Evolutionary conservation across 2,329 filamentous ascomycete genomes (phyloP).

Genomic region (Fusarium floridanum): DNA sequence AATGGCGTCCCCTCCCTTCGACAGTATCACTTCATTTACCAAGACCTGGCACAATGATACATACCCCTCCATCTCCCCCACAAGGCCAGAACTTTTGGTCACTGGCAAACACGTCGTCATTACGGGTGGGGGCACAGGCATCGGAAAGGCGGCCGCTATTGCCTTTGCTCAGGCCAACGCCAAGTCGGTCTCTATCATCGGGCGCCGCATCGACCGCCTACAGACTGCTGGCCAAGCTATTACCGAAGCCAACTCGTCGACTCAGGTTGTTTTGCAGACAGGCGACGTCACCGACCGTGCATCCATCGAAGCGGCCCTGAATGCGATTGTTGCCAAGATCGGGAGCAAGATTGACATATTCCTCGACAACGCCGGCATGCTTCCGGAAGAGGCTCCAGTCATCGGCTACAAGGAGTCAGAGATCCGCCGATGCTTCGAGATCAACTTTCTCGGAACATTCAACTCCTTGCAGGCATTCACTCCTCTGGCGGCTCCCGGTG

Average conservation of each 20-base stretch:
- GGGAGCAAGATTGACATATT: slow-evolving; percentile 39
- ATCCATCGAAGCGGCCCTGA: neutral
- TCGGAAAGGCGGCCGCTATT: slow-evolving; percentile 72
- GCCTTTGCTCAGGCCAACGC: slow-evolving; percentile 62
- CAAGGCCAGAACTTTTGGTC: slow-evolving; percentile 49
- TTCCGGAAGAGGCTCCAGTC: neutral
- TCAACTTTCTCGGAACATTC: slow-evolving; percentile 43
- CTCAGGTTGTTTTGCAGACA: neutral
- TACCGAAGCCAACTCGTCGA: neutral
- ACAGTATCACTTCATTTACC: slow-evolving; percentile 26
- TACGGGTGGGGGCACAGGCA: slow-evolving; percentile 72
- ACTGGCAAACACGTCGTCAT: slow-evolving; percentile 67
- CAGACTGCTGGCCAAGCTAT: slow-evolving; percentile 31
- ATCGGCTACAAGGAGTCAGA: slow-evolving; percentile 16
- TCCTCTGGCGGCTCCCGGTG: slow-evolving; percentile 18
- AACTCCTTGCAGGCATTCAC: slow-evolving; percentile 45
- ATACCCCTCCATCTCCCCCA: slow-evolving; percentile 49
- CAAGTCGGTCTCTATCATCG: slow-evolving; percentile 54
- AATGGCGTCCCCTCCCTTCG: slow-evolving; percentile 3
- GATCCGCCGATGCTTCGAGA: slow-evolving; percentile 26
- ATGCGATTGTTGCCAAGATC: neutral
- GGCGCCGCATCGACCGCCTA: slow-evolving; percentile 50
- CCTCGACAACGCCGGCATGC: slow-evolving; percentile 23
- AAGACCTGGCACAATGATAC: slow-evolving; percentile 36
- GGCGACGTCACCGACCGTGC: neutral